phyloP scores from a whole-genome alignment of 768 basidiomycete genomes.

The Pisolithus sp. region DNA sequence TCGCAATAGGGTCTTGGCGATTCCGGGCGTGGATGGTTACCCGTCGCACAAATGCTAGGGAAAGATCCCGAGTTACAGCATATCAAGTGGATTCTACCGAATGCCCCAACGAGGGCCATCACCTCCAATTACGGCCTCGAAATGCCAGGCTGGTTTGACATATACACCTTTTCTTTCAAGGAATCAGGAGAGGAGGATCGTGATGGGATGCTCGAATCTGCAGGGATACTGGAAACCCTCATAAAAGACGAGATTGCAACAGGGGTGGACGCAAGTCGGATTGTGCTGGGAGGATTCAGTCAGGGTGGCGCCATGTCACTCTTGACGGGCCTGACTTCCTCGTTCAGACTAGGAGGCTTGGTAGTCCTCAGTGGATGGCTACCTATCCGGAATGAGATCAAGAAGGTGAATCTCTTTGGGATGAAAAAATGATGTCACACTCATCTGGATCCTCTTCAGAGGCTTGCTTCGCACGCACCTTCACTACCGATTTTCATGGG shows the following conservation, averaged over 20 bases:
- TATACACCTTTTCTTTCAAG: conserved; percentile 10
- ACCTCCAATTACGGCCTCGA: conserved; percentile 7
- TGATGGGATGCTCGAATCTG: conserved; percentile 28
- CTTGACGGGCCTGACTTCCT: conserved; percentile 42
- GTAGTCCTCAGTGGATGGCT: conserved; percentile 39
- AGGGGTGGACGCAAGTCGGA: conserved; percentile 35
- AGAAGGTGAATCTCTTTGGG: conserved; percentile 20
- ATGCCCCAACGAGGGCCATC: conserved; percentile 26
- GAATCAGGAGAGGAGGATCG: conserved; percentile 40
- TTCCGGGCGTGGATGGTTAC: neutral
- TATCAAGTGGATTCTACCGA: conserved; percentile 36
- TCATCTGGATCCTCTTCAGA: conserved; percentile 30
- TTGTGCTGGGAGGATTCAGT: conserved; percentile 45
- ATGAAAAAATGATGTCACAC: neutral
- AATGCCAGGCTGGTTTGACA: conserved; percentile 7
- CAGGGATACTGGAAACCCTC: conserved; percentile 31
- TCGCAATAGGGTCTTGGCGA: conserved; percentile 23
- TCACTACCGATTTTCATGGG: conserved; percentile 18
- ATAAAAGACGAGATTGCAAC: conserved; percentile 36
- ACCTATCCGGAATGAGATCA: conserved; percentile 37
- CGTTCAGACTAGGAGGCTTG: conserved; percentile 35
- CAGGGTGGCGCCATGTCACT: conserved; percentile 43
- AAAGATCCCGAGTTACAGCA: conserved; percentile 56
- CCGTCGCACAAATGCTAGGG: conserved; percentile 29
- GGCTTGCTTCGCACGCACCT: conserved; percentile 27